A percentile compares a stretch with the other conserved stretches of the same genome.
These are phyloP conservation scores for Fragilaria radians DNA, from an alignment of 108 stramenopile genomes.

Conservation along the genomic window DNA sequence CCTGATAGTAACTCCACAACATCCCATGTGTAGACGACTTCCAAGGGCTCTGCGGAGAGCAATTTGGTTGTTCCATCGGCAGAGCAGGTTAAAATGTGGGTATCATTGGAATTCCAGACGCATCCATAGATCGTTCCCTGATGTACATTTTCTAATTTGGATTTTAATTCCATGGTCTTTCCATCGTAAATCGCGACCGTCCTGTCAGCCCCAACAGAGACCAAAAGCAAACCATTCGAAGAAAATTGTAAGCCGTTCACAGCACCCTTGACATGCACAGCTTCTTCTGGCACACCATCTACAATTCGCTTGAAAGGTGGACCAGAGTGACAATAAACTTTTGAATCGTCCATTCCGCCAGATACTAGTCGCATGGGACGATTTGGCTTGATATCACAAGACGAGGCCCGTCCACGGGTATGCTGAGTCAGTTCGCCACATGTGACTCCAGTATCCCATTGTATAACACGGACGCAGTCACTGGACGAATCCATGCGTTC, in stretches of 20 bases:
- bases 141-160: conserved; percentile 52
- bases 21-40: conserved; percentile 49
- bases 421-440: conserved; percentile 58
- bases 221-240: conserved; percentile 64
- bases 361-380: conserved; percentile 88
- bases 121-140: conserved; percentile 83
- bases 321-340: conserved; percentile 81
- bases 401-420: conserved; percentile 49
- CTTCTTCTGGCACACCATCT: conserved; percentile 42
- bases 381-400: conserved; percentile 66
- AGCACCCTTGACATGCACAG: conserved; percentile 48
- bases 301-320: conserved; percentile 88
- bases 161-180: conserved; percentile 40
- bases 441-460: conserved; percentile 56
- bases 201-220: conserved; percentile 79
- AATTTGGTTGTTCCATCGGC: conserved; percentile 91
- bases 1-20: conserved; percentile 31
- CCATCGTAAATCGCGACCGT: conserved; percentile 79
- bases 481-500: conserved; percentile 13
- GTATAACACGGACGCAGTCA: conserved; percentile 43
- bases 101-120: conserved; percentile 71
- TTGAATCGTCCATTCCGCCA: conserved; percentile 85
- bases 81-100: conserved; percentile 72
- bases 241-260: conserved; percentile 85
- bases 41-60: conserved; percentile 43